Conservation (phyloP, 2,329 filamentous ascomycete genomes). For the Didymella sp. region DNA sequence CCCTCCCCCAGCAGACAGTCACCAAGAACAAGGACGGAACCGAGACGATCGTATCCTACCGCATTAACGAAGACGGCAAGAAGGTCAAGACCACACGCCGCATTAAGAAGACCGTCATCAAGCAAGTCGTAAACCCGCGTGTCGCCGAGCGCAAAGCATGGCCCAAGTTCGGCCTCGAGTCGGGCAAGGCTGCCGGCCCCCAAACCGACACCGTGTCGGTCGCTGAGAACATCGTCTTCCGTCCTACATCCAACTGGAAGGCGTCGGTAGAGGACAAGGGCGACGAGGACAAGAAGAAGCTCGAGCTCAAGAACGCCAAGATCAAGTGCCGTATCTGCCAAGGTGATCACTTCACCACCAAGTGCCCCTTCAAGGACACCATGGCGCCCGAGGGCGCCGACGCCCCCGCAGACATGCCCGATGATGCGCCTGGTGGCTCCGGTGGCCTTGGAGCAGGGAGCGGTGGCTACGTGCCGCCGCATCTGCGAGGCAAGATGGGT, state of each 20-base stretch:
- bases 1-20: slow-evolving; percentile 86
- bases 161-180: slow-evolving; percentile 90
- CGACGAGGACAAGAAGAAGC: slow-evolving; percentile 74
- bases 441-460: slow-evolving; percentile 70
- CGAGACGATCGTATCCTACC: slow-evolving; percentile 91
- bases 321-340: slow-evolving; percentile 99
- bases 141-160: slow-evolving; percentile 94
- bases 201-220: slow-evolving; percentile 89
- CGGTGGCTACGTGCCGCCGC: slow-evolving; percentile 92
- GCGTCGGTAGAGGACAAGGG: slow-evolving; percentile 78
- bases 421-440: slow-evolving; percentile 53
- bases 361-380: slow-evolving; percentile 99
- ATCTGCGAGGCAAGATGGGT: slow-evolving; percentile 80
- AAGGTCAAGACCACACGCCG: slow-evolving; percentile 97
- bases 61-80: slow-evolving; percentile 89
- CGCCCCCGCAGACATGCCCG: slow-evolving; percentile 56
- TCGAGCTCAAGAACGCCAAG: slow-evolving; percentile 92
- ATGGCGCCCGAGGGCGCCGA: slow-evolving; percentile 79
- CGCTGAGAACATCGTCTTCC: slow-evolving; percentile 98
- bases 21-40: slow-evolving; percentile 98
- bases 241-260: slow-evolving; percentile 92
- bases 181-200: slow-evolving; percentile 82
- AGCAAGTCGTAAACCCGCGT: slow-evolving; percentile 93
- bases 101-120: slow-evolving; percentile 89
- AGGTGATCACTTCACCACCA: slow-evolving; percentile 98